These are phyloP conservation scores for Cordyceps farinosa DNA, from an alignment of 2,329 filamentous ascomycete genomes.

Conservation along the genomic window DNA sequence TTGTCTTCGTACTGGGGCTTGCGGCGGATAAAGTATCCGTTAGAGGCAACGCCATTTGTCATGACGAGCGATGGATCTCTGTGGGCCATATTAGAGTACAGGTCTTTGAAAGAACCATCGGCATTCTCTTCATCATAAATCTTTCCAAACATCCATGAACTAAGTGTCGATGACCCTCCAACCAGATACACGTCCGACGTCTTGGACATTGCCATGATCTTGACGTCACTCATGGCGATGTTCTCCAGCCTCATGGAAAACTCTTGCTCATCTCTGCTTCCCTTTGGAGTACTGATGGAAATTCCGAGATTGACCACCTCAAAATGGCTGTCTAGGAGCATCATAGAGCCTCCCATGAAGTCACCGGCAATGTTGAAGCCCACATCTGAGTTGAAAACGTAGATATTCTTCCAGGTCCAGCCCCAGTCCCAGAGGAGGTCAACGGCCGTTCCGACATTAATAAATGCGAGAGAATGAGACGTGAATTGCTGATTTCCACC, in stretches of 20 bases:
- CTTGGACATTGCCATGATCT: constrained; percentile 1
- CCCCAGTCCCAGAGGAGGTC: constrained; percentile 21
- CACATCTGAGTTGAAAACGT: constrained; percentile 4
- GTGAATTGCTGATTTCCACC: constrained; percentile 19
- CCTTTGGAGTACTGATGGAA: neutral
- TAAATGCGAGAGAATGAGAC: constrained; percentile 7
- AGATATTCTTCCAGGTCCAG: constrained; percentile 19
- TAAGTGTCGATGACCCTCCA: constrained; percentile 13
- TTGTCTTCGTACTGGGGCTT: too few relatives aligned
- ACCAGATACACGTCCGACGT: neutral
- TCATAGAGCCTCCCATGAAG: constrained; percentile 13
- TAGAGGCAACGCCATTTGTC: too few relatives aligned
- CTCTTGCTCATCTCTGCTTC: neutral
- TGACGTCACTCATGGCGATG: neutral
- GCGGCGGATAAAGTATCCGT: too few relatives aligned
- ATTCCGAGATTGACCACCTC: constrained; percentile 6
- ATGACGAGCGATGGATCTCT: too few relatives aligned
- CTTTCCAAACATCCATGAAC: constrained; percentile 21
- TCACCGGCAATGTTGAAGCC: constrained; percentile 15
- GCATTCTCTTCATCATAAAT: constrained; percentile 18
- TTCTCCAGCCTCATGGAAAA: constrained; percentile 15
- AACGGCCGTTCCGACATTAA: constrained; percentile 9
- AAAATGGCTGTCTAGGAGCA: constrained; percentile 13
- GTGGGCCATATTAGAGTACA: constrained; percentile 1
- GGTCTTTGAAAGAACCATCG: constrained; percentile 13